Conservation (phyloP, 208 protist genomes). For the Endotrypanum monterogeii region DNA sequence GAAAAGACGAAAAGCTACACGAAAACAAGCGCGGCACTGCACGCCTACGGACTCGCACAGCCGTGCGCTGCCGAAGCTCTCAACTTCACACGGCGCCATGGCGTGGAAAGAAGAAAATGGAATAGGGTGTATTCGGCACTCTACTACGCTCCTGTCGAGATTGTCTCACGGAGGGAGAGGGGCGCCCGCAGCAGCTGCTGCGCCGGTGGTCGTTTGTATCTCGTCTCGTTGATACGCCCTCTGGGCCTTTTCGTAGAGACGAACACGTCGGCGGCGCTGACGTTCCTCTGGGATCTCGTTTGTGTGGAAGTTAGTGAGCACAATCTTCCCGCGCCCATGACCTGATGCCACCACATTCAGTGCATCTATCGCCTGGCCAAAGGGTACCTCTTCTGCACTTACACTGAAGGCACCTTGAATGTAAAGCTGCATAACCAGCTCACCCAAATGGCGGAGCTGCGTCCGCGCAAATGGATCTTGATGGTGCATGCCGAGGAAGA, state of each 20-base stretch:
- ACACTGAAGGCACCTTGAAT: conserved; percentile 50
- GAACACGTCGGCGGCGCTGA: conserved; percentile 20
- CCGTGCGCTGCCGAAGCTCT: too few species aligned
- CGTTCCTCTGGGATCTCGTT: conserved; percentile 36
- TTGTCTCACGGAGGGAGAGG: too few species aligned
- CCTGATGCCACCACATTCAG: conserved; percentile 46
- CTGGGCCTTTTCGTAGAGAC: conserved; percentile 35
- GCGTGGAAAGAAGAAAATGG: too few species aligned
- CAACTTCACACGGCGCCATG: neutral
- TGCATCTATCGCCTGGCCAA: conserved; percentile 41
- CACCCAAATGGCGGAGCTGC: conserved; percentile 44
- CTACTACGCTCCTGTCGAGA: neutral
- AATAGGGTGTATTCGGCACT: neutral
- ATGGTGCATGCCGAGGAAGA: conserved; percentile 53
- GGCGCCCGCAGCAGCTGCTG: neutral
- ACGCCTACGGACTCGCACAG: neutral
- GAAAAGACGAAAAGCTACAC: neutral
- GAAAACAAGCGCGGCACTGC: neutral
- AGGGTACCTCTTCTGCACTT: conserved; percentile 51
- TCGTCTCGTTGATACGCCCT: conserved; percentile 10
- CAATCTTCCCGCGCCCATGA: conserved; percentile 71
- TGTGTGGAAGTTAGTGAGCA: conserved; percentile 57
- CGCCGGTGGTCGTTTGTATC: conserved; percentile 6
- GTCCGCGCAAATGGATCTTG: conserved; percentile 31
- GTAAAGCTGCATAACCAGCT: conserved; percentile 52